These are phyloP conservation scores for Colletotrichum kahawae DNA, from an alignment of 2,329 filamentous ascomycete species.

Conservation along the genomic window DNA sequence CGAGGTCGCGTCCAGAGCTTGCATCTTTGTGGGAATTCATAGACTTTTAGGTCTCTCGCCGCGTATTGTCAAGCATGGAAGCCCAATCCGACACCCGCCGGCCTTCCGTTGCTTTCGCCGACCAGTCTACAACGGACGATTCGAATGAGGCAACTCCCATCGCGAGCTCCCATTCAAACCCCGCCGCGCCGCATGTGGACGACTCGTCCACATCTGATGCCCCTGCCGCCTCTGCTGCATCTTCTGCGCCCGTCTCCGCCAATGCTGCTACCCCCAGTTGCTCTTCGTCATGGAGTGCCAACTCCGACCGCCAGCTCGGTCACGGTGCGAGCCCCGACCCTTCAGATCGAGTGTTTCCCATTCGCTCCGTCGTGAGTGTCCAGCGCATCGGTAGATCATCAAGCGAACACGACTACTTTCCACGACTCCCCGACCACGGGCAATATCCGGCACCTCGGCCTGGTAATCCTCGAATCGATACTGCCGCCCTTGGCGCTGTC, in stretches of 20 bases:
- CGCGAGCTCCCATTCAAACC: background rate
- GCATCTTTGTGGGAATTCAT: background rate
- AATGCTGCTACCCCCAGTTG: slow-evolving; percentile 25
- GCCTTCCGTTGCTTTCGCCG: slow-evolving; percentile 4
- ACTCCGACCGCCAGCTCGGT: slow-evolving; percentile 45
- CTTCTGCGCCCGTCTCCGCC: slow-evolving; percentile 14
- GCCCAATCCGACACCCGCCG: background rate
- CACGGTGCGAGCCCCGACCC: slow-evolving; percentile 36
- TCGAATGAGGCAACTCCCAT: slow-evolving; percentile 14
- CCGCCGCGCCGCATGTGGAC: background rate
- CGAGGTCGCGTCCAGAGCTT: slow-evolving; percentile 12
- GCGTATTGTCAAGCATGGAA: background rate
- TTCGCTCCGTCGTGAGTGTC: slow-evolving; percentile 78
- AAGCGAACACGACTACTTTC: slow-evolving; percentile 43
- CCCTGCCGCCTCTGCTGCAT: background rate
- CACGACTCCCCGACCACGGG: slow-evolving; percentile 36
- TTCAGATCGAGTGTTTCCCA: slow-evolving; percentile 76
- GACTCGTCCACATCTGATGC: background rate
- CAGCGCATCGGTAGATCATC: slow-evolving; percentile 55
- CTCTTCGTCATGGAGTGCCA: slow-evolving; percentile 46
- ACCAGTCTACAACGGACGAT: background rate
- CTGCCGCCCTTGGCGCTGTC: slow-evolving; percentile 28
- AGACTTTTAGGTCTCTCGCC: slow-evolving; percentile 12
- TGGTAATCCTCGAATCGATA: slow-evolving; percentile 33
- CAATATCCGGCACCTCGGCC: slow-evolving; percentile 33